phyloP scores from a whole-genome alignment of 768 basidiomycete species.

The Coprinopsis strossmayeri region DNA sequence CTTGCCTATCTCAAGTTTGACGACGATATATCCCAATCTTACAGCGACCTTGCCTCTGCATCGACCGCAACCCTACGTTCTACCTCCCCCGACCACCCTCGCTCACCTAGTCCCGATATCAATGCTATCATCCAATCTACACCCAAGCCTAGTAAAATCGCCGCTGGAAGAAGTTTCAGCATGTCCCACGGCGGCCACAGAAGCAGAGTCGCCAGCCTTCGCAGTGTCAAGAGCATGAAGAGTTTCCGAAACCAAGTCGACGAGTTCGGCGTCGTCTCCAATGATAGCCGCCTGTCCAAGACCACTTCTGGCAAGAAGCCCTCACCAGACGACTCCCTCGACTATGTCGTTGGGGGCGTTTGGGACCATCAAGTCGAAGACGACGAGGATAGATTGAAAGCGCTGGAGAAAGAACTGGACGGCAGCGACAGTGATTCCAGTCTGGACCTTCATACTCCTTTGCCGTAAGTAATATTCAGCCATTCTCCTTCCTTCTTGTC shows the following conservation, averaged over 20 bases:
- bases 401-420: conserved; percentile 16
- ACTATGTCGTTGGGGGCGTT: conserved; percentile 14
- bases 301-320: conserved; percentile 7
- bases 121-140: conserved; percentile 19
- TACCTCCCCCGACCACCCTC: conserved; percentile 2
- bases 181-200: neutral
- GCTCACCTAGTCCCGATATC: conserved; percentile 21
- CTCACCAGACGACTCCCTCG: conserved; percentile 5
- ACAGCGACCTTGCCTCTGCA: conserved; percentile 6
- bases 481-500: conserved; percentile 9
- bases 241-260: conserved; percentile 2
- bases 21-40: neutral
- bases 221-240: conserved; percentile 12
- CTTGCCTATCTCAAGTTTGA: conserved; percentile 11
- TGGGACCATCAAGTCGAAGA: conserved; percentile 10
- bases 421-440: conserved; percentile 40
- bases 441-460: conserved; percentile 60
- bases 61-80: conserved; percentile 7
- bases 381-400: conserved; percentile 9
- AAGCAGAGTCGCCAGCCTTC: conserved; percentile 5
- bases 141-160: conserved; percentile 13
- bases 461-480: conserved; percentile 45
- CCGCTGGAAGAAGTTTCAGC: conserved; percentile 7
- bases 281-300: conserved; percentile 3
- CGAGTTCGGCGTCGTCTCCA: neutral